These are phyloP conservation scores for Cryptococcus amylolentus DNA, from an alignment of 1,284 basidiomycete genomes.

Conservation along the genomic window DNA sequence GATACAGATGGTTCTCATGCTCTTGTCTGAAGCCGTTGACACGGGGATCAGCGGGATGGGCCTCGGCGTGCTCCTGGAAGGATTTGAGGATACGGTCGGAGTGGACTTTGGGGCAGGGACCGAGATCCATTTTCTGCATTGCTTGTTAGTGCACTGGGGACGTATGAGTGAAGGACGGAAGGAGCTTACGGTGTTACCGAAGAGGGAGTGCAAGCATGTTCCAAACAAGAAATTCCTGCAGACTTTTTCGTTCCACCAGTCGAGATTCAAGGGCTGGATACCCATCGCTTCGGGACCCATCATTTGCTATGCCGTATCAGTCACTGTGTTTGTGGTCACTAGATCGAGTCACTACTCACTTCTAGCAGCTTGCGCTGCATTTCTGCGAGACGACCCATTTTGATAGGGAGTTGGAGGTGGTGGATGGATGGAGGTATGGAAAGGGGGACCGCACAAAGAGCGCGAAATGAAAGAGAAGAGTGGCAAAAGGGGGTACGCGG, in stretches of 20 bases:
- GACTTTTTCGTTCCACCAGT: constrained; percentile 98
- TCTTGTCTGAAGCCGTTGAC: constrained; percentile 84
- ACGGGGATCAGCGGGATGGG: constrained; percentile 69
- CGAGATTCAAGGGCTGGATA: constrained; percentile 82
- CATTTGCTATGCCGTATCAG: constrained; percentile 73
- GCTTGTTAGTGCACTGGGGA: neutral
- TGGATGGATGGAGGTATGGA: neutral
- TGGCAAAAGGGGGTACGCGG: neutral
- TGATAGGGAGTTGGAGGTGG: neutral
- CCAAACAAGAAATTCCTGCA: constrained; percentile 98
- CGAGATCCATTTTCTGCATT: constrained; percentile 96
- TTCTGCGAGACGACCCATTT: constrained; percentile 51
- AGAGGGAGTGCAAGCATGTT: constrained; percentile 93
- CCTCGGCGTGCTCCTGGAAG: constrained; percentile 72
- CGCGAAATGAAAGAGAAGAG: neutral
- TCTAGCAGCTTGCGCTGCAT: constrained; percentile 52
- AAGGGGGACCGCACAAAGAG: neutral
- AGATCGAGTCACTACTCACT: constrained; percentile 25
- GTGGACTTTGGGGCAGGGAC: constrained; percentile 95
- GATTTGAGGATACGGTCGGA: constrained; percentile 91
- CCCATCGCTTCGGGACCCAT: constrained; percentile 99
- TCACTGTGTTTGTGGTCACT: no score
- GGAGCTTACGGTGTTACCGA: constrained; percentile 88
- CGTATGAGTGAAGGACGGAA: neutral
- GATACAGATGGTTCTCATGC: constrained; percentile 91